Base-by-base conservation (phyloP, 345 rosid species). In the Trapa incisa region DNA sequence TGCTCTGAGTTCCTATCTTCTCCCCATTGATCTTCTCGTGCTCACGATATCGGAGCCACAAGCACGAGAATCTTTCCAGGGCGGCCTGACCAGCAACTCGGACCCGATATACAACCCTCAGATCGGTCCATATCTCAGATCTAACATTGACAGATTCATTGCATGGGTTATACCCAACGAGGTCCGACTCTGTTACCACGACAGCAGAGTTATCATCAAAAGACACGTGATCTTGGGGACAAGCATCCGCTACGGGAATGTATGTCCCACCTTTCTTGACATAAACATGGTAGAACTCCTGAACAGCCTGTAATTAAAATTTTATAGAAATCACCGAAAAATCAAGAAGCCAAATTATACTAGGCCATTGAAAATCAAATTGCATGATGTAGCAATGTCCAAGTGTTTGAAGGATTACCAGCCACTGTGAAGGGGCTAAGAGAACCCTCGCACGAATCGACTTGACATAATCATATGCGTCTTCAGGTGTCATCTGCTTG, bases 381-480 rank as follows among this genome's bases (percentile, higher is more conserved):
- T 22, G 29, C 29, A 22, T 41, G 43, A 41, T 41, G 4, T 3
- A 8, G 43, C 43, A 41, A 61, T 12, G 16, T 61, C 22, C 6
- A 38, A 22, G 7, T 13, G 35, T 57, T 57, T 15, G 9, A 22
- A 32, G 61, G 12, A 22, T 57, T 87, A 91, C 99, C 97, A 85
- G 84, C 96, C 90, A 81, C 77, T 94, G 96, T 72, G 93, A 74
- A 71, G 96, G 48, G 48, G 99, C 97, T 72, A 94, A 80, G 65
- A 79, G 88, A 65, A 94, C 97, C 76, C 97, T 86, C 65, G 96
- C 93, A 69, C 96, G 78, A 76, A 86, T 86, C 22, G 92, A 94
- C 74, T 75, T 89, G 70, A 94, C 89, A 70, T 86, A 84, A 61
- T 68, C 82, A 81, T 87, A 94, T 14, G 99, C 99, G 63, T 70